Conservation (phyloP, 2,329 filamentous ascomycete genomes). For the Leptoxyphium fumago region DNA sequence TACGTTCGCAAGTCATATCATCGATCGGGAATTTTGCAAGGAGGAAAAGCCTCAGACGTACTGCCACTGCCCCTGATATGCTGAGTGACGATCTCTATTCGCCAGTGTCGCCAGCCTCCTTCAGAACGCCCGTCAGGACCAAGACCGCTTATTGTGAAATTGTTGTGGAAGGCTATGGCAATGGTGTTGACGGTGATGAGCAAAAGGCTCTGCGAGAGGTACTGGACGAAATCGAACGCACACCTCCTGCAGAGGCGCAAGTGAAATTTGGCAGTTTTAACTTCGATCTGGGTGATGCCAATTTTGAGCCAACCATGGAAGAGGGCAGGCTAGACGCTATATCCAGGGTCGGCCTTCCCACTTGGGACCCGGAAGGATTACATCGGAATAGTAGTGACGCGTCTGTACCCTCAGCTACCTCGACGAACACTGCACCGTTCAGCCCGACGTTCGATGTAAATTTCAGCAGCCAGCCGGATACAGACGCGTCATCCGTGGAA, state of each 20-base stretch:
- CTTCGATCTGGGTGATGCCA: conserved; percentile 6
- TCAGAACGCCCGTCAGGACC: conserved; percentile 13
- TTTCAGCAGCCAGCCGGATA: neutral
- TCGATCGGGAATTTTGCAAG: conserved; percentile 15
- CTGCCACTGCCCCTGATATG: conserved; percentile 2
- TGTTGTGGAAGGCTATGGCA: conserved; percentile 24
- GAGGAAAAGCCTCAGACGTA: conserved; percentile 9
- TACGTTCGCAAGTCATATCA: conserved; percentile 21
- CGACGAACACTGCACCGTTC: conserved; percentile 1
- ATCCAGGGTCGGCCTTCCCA: conserved; percentile 1
- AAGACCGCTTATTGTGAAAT: conserved; percentile 22
- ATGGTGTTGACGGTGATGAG: conserved; percentile 12
- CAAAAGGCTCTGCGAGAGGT: conserved; percentile 1
- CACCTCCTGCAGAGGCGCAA: neutral
- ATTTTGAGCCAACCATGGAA: conserved; percentile 4
- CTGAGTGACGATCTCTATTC: conserved; percentile 9
- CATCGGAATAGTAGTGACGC: neutral
- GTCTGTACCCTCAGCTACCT: neutral
- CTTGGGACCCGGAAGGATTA: neutral
- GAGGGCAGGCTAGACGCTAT: conserved; percentile 2
- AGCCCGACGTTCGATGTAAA: conserved; percentile 2
- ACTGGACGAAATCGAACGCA: neutral
- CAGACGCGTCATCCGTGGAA: neutral
- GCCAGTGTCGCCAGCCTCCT: conserved; percentile 10
- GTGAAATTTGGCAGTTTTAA: conserved; percentile 4